A percentile compares a stretch with the other conserved stretches of the same genome.
phyloP scores from a whole-genome alignment of 2,329 filamentous ascomycete genomes.

The Mycosphaerelloides madeirae region DNA sequence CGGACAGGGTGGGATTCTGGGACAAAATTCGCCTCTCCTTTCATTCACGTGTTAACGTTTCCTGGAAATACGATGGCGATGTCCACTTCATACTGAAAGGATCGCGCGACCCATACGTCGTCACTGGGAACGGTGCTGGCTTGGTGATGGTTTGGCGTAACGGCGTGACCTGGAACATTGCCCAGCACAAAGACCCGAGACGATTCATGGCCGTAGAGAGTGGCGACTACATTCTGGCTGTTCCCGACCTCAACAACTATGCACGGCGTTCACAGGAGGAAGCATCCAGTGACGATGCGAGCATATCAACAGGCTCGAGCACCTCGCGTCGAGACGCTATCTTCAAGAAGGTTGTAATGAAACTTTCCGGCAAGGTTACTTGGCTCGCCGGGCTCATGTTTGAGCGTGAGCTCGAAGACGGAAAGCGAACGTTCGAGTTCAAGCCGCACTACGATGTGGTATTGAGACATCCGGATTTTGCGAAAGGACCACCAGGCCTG shows the following conservation, averaged over 20 bases:
- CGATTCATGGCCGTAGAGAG: slow-evolving; percentile 95
- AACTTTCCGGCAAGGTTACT: slow-evolving; percentile 90
- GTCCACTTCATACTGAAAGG: slow-evolving; percentile 88
- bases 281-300: slow-evolving; percentile 52
- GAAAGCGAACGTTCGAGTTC: slow-evolving; percentile 77
- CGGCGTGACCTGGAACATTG: slow-evolving; percentile 82
- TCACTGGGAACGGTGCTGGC: slow-evolving; percentile 87
- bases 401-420: slow-evolving; percentile 71
- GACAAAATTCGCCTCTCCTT: slow-evolving; percentile 94
- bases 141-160: slow-evolving; percentile 99
- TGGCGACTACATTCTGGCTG: slow-evolving; percentile 87
- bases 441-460: slow-evolving; percentile 88
- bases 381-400: slow-evolving; percentile 91
- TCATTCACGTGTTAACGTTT: slow-evolving; percentile 81
- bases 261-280: slow-evolving; percentile 60
- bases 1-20: slow-evolving; percentile 94
- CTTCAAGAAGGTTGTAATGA: slow-evolving; percentile 99
- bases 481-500: slow-evolving; percentile 52
- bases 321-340: slow-evolving; percentile 68
- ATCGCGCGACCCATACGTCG: slow-evolving; percentile 83
- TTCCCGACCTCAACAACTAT: slow-evolving; percentile 88
- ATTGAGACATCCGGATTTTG: slow-evolving; percentile 72
- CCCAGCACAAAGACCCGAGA: slow-evolving; percentile 78
- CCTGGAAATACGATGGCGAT: slow-evolving; percentile 94
- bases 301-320: slow-evolving; percentile 54